These are phyloP conservation scores for Termitomyces sp. DNA, from an alignment of 768 basidiomycete species.

Conservation along the genomic window DNA sequence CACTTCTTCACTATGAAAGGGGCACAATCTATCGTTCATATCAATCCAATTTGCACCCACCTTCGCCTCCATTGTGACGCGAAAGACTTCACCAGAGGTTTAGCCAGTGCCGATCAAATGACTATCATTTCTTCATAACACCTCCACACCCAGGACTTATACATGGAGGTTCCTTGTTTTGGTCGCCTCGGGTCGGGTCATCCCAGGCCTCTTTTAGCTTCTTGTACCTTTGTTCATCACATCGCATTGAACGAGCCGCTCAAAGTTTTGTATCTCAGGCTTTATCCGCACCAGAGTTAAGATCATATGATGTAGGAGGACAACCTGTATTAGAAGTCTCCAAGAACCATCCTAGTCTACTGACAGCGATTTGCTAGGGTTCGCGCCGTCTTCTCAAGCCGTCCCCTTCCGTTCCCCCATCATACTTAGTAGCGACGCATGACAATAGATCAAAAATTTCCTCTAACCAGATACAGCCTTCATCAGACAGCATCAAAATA, in stretches of 20 bases:
- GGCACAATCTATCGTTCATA: constrained; percentile 30
- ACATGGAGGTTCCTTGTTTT: not conserved
- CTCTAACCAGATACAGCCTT: too few species aligned
- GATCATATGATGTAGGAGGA: too few species aligned
- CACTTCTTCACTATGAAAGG: constrained; percentile 32
- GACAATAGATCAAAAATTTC: too few species aligned
- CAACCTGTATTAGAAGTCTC: too few species aligned
- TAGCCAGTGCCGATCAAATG: not conserved
- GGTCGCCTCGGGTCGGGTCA: not conserved
- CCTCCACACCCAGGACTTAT: constrained; percentile 5
- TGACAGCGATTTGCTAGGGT: too few species aligned
- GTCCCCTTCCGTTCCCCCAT: too few species aligned
- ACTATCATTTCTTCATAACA: constrained; percentile 4
- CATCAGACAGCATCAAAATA: too few species aligned
- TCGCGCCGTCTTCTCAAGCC: too few species aligned
- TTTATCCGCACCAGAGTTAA: not conserved
- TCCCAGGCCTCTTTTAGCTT: constrained; percentile 21
- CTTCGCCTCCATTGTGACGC: not conserved
- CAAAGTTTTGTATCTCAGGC: constrained; percentile 3
- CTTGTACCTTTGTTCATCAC: constrained; percentile 19
- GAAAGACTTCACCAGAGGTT: not conserved
- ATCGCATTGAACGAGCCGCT: constrained; percentile 12
- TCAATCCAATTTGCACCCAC: constrained; percentile 13
- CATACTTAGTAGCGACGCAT: too few species aligned
- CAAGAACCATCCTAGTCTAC: too few species aligned